phyloP scores from a whole-genome alignment of 169 alveolate genomes.

The Cytauxzoon felis region DNA sequence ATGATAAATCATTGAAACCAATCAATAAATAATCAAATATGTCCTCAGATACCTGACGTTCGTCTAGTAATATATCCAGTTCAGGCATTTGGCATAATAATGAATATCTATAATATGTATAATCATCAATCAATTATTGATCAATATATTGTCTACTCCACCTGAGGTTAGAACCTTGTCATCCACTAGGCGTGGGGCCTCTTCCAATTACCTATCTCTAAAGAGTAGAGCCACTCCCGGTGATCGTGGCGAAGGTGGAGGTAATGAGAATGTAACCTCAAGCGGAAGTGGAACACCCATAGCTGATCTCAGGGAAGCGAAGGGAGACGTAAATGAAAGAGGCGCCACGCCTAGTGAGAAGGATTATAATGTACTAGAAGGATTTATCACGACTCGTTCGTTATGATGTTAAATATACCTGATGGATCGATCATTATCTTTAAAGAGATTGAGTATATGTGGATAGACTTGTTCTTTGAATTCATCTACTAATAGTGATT shows the following conservation, averaged over 20 bases:
- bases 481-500: constrained; percentile 42
- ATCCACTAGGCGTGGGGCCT: too few relatives aligned
- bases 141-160: too few relatives aligned
- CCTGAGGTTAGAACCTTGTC: too few relatives aligned
- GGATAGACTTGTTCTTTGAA: constrained; percentile 56
- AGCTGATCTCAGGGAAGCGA: too few relatives aligned
- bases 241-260: too few relatives aligned
- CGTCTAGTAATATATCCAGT: constrained; percentile 49
- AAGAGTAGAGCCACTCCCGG: too few relatives aligned
- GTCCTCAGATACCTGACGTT: constrained; percentile 46
- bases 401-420: constrained; percentile 5
- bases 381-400: neutral
- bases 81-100: constrained; percentile 41
- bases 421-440: constrained; percentile 51
- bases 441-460: constrained; percentile 21
- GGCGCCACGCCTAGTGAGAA: too few relatives aligned
- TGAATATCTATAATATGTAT: constrained; percentile 17
- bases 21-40: constrained; percentile 29
- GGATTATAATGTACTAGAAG: neutral
- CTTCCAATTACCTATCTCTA: too few relatives aligned
- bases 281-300: too few relatives aligned
- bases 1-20: constrained; percentile 67
- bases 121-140: neutral
- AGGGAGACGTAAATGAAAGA: too few relatives aligned
- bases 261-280: too few relatives aligned